Evolutionary conservation across 306 rosid genomes (phyloP).

Genomic region (Rubus idaeus): DNA sequence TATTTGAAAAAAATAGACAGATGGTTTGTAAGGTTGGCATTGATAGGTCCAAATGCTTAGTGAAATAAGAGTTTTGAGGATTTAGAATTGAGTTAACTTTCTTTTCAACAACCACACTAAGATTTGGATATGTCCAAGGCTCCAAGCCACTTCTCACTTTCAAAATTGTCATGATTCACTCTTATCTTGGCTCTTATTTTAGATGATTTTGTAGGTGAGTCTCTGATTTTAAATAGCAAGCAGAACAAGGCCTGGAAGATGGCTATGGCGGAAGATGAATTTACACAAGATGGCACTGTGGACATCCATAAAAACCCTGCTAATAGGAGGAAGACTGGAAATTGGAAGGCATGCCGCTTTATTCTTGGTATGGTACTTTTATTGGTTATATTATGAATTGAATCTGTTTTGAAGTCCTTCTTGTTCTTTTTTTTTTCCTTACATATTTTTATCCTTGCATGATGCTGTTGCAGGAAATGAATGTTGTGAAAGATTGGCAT

Average conservation of each 20-base stretch:
- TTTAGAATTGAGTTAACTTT: neutral
- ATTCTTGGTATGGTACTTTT: constrained; percentile 61
- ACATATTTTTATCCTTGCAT: constrained; percentile 1
- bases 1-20: neutral
- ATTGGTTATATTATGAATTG: neutral
- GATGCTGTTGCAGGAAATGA: constrained; percentile 58
- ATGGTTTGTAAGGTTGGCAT: neutral
- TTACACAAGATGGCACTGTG: constrained; percentile 69
- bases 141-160: neutral
- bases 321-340: constrained; percentile 67
- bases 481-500: constrained; percentile 87
- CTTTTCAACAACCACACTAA: neutral
- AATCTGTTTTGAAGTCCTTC: neutral
- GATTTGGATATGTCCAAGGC: neutral
- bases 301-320: constrained; percentile 57
- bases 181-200: neutral
- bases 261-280: constrained; percentile 36
- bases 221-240: neutral
- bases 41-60: neutral
- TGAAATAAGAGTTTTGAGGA: constrained; percentile 3
- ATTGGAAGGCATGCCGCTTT: constrained; percentile 78
- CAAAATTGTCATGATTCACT: constrained; percentile 1
- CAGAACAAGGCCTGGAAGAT: neutral
- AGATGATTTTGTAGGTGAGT: constrained; percentile 11
- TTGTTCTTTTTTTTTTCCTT: neutral